These are phyloP conservation scores for Lasiosphaeria ovina DNA, from an alignment of 495 filamentous ascomycete species.

Conservation along the genomic window DNA sequence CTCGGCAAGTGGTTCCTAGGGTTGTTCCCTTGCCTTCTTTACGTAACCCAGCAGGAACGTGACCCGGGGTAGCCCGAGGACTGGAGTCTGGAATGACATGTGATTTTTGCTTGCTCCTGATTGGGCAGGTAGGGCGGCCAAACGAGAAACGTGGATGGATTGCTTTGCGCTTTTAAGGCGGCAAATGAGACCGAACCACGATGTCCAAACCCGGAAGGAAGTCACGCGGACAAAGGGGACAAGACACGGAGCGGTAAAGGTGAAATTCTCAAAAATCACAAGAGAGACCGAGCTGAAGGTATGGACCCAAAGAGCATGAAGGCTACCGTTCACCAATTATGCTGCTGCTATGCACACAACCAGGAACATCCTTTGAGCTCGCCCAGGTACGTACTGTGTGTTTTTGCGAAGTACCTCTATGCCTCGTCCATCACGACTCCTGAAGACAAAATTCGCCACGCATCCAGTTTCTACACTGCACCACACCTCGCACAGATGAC, in stretches of 20 bases:
- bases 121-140: background rate
- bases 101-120: conserved; percentile 2
- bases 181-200: background rate
- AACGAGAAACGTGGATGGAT: background rate
- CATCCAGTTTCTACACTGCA: too few relatives aligned
- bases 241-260: background rate
- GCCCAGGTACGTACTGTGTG: too few relatives aligned
- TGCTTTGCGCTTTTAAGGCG: background rate
- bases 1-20: background rate
- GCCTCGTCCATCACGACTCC: too few relatives aligned
- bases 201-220: background rate
- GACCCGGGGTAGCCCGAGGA: background rate
- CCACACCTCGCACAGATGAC: too few relatives aligned
- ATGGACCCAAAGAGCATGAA: too few relatives aligned
- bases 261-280: background rate
- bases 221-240: background rate
- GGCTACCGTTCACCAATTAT: too few relatives aligned
- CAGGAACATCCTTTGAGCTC: too few relatives aligned
- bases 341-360: too few relatives aligned
- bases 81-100: background rate
- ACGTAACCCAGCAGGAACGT: conserved; percentile 4
- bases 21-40: background rate
- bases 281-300: too few relatives aligned
- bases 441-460: too few relatives aligned
- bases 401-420: too few relatives aligned